phyloP scores from a whole-genome alignment of 2,329 filamentous ascomycete species.

The Trichophyton mentagrophytes region DNA sequence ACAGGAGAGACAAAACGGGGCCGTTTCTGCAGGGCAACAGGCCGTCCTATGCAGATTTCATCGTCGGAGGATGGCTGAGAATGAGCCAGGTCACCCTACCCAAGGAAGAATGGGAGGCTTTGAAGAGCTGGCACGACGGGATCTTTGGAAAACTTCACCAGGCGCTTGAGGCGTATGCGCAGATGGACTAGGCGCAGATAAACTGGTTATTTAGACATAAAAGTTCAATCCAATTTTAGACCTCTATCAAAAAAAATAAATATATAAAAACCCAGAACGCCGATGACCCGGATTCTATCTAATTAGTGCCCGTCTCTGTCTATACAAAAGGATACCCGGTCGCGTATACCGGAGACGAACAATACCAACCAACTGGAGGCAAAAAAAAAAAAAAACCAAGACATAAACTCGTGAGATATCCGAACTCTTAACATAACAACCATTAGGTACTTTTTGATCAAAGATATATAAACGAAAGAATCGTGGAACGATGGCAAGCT shows the following conservation, averaged over 20 bases:
- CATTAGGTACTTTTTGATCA: conserved; percentile 7
- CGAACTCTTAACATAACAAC: conserved; percentile 1
- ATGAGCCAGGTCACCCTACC: conserved; percentile 23
- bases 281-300: neutral
- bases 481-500: neutral
- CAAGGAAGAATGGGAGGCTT: neutral
- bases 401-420: conserved; percentile 2
- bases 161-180: conserved; percentile 30
- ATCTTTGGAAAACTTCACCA: conserved; percentile 30
- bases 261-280: neutral
- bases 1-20: conserved; percentile 28
- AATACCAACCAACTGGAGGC: neutral
- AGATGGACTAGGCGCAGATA: conserved; percentile 14
- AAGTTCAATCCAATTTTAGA: neutral
- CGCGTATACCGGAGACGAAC: neutral
- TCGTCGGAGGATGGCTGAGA: conserved; percentile 45
- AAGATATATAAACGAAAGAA: neutral
- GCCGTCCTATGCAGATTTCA: conserved; percentile 43
- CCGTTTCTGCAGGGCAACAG: conserved; percentile 38
- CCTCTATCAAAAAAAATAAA: neutral
- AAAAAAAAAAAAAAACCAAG: neutral
- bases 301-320: neutral
- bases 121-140: conserved; percentile 7
- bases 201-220: neutral
- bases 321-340: neutral